Conservation (phyloP, 768 basidiomycete species). For the Leccinum incarnatum region DNA sequence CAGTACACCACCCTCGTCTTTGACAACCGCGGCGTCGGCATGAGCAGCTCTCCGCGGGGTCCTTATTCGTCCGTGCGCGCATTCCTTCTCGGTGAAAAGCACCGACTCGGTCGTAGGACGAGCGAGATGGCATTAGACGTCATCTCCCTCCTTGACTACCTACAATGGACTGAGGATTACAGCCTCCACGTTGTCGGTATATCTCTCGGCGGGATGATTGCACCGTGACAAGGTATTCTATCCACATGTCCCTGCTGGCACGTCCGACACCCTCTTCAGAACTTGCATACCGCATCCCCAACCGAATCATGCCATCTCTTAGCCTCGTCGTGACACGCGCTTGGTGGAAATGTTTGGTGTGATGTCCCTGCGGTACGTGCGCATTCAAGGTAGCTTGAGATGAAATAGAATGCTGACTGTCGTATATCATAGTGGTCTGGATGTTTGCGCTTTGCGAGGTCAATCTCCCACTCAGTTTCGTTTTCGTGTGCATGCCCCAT, state of each 20-base stretch:
- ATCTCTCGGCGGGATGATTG: conserved; percentile 84
- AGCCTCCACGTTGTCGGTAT: conserved; percentile 70
- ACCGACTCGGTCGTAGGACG: conserved; percentile 44
- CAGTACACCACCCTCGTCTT: conserved; percentile 53
- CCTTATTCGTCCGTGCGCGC: conserved; percentile 64
- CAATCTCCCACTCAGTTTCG: not conserved
- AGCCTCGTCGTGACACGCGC: conserved; percentile 68
- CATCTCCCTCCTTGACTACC: conserved; percentile 60
- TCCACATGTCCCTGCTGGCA: not conserved
- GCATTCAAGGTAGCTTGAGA: not conserved
- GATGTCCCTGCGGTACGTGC: conserved; percentile 63
- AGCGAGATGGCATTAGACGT: conserved; percentile 76
- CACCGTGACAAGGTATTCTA: conserved; percentile 49
- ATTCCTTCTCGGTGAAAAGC: not conserved
- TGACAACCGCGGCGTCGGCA: conserved; percentile 82
- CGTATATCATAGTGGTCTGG: conserved; percentile 38
- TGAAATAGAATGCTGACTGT: not conserved
- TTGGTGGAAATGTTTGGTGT: conserved; percentile 49
- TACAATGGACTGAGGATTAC: conserved; percentile 66
- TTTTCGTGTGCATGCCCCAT: not conserved
- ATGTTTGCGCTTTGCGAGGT: conserved; percentile 37
- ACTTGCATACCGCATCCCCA: conserved; percentile 60
- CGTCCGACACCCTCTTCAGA: conserved; percentile 41
- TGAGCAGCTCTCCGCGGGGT: conserved; percentile 66
- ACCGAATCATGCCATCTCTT: conserved; percentile 59